Evolutionary conservation across 306 rosid species (phyloP), one percentile per base, ranked within the genome.

Genomic region (Phaseolus lunatus): DNA sequence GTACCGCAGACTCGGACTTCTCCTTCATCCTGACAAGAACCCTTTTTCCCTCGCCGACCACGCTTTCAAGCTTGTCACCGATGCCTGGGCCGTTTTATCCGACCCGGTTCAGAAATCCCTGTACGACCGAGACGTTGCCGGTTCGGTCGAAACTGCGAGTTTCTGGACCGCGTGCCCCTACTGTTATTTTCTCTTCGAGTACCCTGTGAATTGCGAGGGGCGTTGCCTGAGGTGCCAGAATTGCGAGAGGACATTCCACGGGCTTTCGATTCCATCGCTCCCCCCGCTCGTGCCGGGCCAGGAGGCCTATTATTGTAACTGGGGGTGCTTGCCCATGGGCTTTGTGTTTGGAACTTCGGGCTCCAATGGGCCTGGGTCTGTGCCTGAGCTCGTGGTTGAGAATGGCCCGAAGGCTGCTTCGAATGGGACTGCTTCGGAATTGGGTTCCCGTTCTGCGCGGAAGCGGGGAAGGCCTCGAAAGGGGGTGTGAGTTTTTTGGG

Each of bases 141-240:
- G 22, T 37, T 26, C 49, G 77, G 73, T 0, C n/a, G n/a, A 26
- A 15, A 15, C 86, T 47, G 66, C 58, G 62, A 90, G 78, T 24
- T 95, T 96, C 84, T 96, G 99, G 99, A 96, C 98, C 16, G 88
- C 92, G n/a, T 96, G 99, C 19, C 98, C 99, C 0, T 95, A 95
- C 84, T 95, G 99, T 64, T 95, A 83, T 56, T 69, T 71, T 4
- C 18, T 95, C 82, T 95, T 83, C 44, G 97, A 95, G 86, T 96
- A 89, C 67, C 88, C 90, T 33, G 78, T 84, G 84, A 88, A 84
- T 67, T 96, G 89, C 68, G 93, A 91, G 81, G 91, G 87, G 0
- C 91, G 94, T 63, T 90, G 98, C 35, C 71, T 96, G 78, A 84
- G 86, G 86, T 96, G 99, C 65, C 96, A 96, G 87, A 90, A 84